A percentile compares a stretch with the other conserved stretches of the same genome.
Conservation (phyloP, 352 stramenopile genomes). For the Phytophthora hybrid region DNA sequence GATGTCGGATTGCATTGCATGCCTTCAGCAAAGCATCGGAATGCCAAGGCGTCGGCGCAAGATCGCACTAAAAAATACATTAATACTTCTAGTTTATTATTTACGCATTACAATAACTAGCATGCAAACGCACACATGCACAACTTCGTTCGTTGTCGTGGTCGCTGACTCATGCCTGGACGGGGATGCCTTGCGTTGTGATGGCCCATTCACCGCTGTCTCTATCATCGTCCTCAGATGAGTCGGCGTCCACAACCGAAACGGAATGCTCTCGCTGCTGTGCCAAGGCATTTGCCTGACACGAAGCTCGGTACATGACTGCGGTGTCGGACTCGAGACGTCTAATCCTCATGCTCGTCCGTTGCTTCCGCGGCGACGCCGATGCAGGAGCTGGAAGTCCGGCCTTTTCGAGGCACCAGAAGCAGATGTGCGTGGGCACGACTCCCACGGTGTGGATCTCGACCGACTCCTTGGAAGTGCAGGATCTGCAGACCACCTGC, state of each 20-base stretch:
- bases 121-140: slow-evolving; percentile 1
- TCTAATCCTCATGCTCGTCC: slow-evolving; percentile 19
- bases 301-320: slow-evolving; percentile 15
- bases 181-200: slow-evolving; percentile 33
- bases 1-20: too few species aligned
- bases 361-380: slow-evolving; percentile 15
- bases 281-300: neutral
- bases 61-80: too few species aligned
- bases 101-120: too few species aligned
- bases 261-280: slow-evolving; percentile 20
- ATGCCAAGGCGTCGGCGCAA: too few species aligned
- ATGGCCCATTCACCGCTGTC: slow-evolving; percentile 43
- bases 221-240: slow-evolving; percentile 20
- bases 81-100: too few species aligned
- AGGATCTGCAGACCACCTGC: slow-evolving; percentile 43
- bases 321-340: slow-evolving; percentile 29
- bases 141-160: slow-evolving; percentile 27
- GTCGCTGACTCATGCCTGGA: slow-evolving; percentile 18
- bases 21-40: too few species aligned
- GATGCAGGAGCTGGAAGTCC: slow-evolving; percentile 29
- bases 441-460: slow-evolving; percentile 38
- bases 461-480: slow-evolving; percentile 45
- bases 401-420: slow-evolving; percentile 38
- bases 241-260: slow-evolving; percentile 28
- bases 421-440: slow-evolving; percentile 42